Evolutionary conservation across 108 stramenopile species (phyloP).

Genomic region (Cylindrotheca closterium): DNA sequence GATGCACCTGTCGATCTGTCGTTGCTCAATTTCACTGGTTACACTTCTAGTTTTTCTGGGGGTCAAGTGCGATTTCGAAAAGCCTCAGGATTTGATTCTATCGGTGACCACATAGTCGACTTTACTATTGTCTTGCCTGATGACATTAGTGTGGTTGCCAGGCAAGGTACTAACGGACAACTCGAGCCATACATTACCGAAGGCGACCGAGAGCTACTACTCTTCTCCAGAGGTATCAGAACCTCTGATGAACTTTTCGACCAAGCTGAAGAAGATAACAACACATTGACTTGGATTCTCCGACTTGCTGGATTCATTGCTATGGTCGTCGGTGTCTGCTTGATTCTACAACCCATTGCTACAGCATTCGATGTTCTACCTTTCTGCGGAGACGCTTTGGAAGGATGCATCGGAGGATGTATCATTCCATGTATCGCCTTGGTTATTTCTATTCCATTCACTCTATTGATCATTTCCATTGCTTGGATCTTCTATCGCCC

Average conservation of each 20-base stretch:
- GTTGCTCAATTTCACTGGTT: not conserved
- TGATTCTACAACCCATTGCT: constrained; percentile 22
- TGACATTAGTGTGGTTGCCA: constrained; percentile 16
- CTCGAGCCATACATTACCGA: constrained; percentile 10
- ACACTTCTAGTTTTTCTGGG: not conserved
- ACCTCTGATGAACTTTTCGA: constrained; percentile 20
- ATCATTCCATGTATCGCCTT: constrained; percentile 20
- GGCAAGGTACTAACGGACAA: constrained; percentile 4
- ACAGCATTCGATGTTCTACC: constrained; percentile 25
- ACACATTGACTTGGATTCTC: constrained; percentile 20
- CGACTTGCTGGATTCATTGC: constrained; percentile 21
- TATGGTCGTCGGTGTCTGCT: constrained; percentile 22
- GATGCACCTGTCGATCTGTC: not conserved
- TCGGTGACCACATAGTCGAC: not conserved
- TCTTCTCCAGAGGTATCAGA: constrained; percentile 6
- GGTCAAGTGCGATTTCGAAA: not conserved
- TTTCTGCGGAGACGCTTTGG: constrained; percentile 16
- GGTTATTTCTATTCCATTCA: constrained; percentile 9
- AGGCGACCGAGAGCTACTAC: constrained; percentile 10
- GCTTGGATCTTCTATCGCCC: constrained; percentile 28
- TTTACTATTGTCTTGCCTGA: constrained; percentile 7
- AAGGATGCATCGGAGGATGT: constrained; percentile 20
- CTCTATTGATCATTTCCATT: constrained; percentile 22
- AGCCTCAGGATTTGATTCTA: not conserved
- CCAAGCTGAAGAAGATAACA: constrained; percentile 23